A percentile compares a stretch with the other conserved stretches of the same genome.
Evolutionary conservation across 1,284 basidiomycete species (phyloP).

Genomic region (Ganoderma lingzhi): DNA sequence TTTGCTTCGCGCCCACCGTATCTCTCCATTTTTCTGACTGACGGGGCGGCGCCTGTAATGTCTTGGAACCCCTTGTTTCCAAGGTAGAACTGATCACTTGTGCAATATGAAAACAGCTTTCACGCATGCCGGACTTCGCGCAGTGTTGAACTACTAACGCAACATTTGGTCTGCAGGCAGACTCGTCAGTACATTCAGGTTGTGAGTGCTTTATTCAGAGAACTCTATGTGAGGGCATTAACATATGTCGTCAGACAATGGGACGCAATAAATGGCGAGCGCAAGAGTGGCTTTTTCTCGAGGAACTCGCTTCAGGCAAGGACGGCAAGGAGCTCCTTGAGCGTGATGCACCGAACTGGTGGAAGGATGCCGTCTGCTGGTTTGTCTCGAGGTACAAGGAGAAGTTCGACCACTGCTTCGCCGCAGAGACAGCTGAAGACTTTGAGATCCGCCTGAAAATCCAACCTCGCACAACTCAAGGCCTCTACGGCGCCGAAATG

Average conservation of each 20-base stretch:
- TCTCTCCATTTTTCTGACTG: no score
- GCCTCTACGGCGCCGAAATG: not conserved
- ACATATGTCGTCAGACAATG: not conserved
- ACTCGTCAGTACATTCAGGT: not conserved
- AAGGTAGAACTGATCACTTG: no score
- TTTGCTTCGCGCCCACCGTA: no score
- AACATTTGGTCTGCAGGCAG: not conserved
- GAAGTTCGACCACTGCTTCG: not conserved
- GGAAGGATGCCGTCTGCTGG: not conserved
- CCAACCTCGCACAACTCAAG: not conserved
- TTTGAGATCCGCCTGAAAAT: not conserved
- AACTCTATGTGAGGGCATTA: not conserved
- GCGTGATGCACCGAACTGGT: not conserved
- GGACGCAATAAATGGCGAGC: not conserved
- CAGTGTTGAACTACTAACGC: not conserved
- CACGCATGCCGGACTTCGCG: no score
- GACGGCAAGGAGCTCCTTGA: not conserved
- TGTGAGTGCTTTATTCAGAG: not conserved
- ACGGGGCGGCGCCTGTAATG: no score
- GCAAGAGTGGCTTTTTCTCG: not conserved
- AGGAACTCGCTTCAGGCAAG: not conserved
- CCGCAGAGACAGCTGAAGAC: not conserved
- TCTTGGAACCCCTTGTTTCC: no score
- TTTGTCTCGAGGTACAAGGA: not conserved
- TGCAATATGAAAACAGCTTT: no score